phyloP scores from a whole-genome alignment of 495 filamentous ascomycete genomes.

The Parathielavia appendiculata region DNA sequence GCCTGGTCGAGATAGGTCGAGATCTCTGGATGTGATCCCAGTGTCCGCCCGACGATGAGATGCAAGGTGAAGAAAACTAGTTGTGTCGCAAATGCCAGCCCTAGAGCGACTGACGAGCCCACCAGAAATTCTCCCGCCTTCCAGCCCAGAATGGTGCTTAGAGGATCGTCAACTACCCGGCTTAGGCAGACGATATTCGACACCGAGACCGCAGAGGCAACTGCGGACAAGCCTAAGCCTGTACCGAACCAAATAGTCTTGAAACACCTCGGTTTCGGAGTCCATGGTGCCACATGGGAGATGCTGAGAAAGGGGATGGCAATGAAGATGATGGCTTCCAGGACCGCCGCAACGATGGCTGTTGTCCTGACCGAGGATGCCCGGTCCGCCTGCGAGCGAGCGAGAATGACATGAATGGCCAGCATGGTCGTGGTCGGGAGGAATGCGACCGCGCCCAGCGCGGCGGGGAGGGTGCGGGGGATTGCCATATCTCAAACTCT shows the following conservation, averaged over 20 bases:
- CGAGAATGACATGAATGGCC: constrained; percentile 38
- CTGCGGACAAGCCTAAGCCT: constrained; percentile 32
- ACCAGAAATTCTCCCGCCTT: constrained; percentile 31
- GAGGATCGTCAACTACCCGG: constrained; percentile 24
- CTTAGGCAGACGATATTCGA: constrained; percentile 36
- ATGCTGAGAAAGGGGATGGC: constrained; percentile 26
- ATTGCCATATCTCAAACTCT: constrained; percentile 30
- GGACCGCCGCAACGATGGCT: constrained; percentile 33
- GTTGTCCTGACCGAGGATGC: constrained; percentile 31
- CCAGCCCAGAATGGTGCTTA: constrained; percentile 31
- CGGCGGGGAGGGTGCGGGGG: constrained; percentile 30
- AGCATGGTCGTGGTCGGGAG: constrained; percentile 40
- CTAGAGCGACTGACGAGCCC: constrained; percentile 38
- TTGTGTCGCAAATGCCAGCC: constrained; percentile 38
- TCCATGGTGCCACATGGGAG: constrained; percentile 23
- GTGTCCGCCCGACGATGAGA: constrained; percentile 30
- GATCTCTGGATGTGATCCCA: constrained; percentile 20
- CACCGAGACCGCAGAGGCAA: constrained; percentile 39
- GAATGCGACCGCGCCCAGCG: constrained; percentile 36
- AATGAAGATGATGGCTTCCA: constrained; percentile 34
- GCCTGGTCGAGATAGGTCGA: constrained; percentile 31
- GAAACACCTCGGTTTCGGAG: constrained; percentile 20
- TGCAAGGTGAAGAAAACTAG: constrained; percentile 38
- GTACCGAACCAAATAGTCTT: constrained; percentile 36
- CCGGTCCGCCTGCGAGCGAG: constrained; percentile 30